Evolutionary conservation across 2,329 filamentous ascomycete species (phyloP).

Genomic region (Pyrenophora seminiperda): DNA sequence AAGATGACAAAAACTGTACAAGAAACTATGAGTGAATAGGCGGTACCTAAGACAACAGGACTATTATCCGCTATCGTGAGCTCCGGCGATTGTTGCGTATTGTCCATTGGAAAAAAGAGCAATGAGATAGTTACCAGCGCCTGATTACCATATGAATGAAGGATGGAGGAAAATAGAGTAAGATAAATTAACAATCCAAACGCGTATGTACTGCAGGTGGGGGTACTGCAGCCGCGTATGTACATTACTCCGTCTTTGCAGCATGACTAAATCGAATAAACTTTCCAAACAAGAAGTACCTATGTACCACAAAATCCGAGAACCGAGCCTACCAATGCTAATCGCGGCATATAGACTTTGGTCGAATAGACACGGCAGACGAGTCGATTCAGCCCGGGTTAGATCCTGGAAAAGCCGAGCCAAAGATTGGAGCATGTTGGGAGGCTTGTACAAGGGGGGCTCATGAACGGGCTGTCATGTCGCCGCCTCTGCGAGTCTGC

Average conservation of each 20-base stretch:
- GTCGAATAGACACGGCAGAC: constrained; percentile 1
- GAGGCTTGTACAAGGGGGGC: background rate
- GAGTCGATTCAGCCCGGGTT: background rate
- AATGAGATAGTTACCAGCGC: constrained; percentile 2
- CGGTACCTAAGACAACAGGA: constrained; percentile 19
- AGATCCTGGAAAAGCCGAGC: background rate
- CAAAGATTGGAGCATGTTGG: background rate
- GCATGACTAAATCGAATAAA: background rate
- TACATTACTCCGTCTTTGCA: constrained; percentile 7
- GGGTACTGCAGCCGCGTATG: constrained; percentile 9
- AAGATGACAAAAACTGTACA: constrained; percentile 28
- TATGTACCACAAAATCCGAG: constrained; percentile 1
- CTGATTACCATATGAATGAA: constrained; percentile 15
- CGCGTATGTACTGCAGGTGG: background rate
- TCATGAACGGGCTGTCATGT: no score
- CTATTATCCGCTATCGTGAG: constrained; percentile 27
- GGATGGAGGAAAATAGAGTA: constrained; percentile 1
- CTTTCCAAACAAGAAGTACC: background rate
- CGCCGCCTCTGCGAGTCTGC: no score
- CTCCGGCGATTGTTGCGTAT: constrained; percentile 4
- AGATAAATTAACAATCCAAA: background rate
- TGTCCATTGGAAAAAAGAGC: background rate
- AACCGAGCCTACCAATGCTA: constrained; percentile 3
- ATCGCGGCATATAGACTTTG: constrained; percentile 2
- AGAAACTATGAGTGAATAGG: constrained; percentile 25